Evolutionary conservation across 768 basidiomycete species (phyloP).

Genomic region (Amanita polypyramis): DNA sequence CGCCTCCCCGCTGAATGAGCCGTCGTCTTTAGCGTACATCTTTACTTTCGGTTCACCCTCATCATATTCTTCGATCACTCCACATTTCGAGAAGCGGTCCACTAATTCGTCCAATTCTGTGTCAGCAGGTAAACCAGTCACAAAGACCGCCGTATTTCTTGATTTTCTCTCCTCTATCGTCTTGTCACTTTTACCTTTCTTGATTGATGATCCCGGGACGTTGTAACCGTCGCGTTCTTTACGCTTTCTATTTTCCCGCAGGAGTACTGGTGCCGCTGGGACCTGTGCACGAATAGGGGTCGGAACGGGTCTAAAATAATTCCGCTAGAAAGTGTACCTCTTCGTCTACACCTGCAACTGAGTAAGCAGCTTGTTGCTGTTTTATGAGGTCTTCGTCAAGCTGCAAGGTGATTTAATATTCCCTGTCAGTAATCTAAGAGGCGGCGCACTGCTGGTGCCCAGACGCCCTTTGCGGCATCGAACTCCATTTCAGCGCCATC

Average conservation of each 20-base stretch:
- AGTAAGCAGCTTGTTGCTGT: constrained; percentile 93
- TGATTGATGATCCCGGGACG: constrained; percentile 40
- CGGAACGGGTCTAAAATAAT: constrained; percentile 13
- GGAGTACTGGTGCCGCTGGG: constrained; percentile 79
- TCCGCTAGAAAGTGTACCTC: constrained; percentile 40
- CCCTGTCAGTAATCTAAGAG: background rate
- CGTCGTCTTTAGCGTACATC: constrained; percentile 84
- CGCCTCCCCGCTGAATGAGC: constrained; percentile 88
- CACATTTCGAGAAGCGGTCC: constrained; percentile 86
- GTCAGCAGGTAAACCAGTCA: constrained; percentile 74
- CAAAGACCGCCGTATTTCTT: constrained; percentile 90
- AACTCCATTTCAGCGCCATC: constrained; percentile 90
- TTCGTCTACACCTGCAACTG: constrained; percentile 89
- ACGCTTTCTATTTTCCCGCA: constrained; percentile 71
- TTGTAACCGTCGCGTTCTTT: constrained; percentile 68
- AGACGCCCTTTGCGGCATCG: constrained; percentile 60
- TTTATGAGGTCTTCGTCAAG: constrained; percentile 80
- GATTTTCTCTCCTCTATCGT: constrained; percentile 48
- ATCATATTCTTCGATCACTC: constrained; percentile 88
- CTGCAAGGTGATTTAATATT: constrained; percentile 27
- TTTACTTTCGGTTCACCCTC: constrained; percentile 91
- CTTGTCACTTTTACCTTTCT: constrained; percentile 54
- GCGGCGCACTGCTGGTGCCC: constrained; percentile 73
- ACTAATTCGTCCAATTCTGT: constrained; percentile 64
- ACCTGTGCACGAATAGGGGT: constrained; percentile 38